These are phyloP conservation scores for Vitis rotundifolia DNA, from an alignment of 164 flowering plant genomes.

Conservation along the genomic window DNA sequence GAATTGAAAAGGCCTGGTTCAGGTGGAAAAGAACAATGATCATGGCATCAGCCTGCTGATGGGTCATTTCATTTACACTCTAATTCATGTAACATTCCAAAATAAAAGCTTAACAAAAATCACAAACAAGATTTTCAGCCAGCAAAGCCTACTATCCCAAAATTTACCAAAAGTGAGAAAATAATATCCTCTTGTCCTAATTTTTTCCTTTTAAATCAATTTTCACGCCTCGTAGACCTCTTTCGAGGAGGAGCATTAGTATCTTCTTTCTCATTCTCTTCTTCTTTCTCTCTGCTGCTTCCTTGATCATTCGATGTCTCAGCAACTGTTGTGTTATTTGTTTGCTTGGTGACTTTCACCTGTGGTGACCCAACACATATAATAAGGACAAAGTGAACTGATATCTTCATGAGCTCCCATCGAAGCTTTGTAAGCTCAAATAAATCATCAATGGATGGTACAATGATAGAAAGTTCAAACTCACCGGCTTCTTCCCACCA, in stretches of 20 bases:
- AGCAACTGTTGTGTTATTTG: conserved; percentile 11
- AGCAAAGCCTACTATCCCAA: conserved; percentile 3
- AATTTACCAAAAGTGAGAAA: conserved; percentile 10
- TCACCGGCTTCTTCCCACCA: conserved; percentile 84
- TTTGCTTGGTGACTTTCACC: conserved; percentile 24
- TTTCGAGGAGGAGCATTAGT: conserved; percentile 59
- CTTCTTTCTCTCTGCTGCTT: conserved; percentile 41
- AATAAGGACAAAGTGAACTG: no score
- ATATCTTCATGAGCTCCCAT: no score
- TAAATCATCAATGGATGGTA: neutral
- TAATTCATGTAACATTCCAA: neutral
- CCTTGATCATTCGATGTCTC: conserved; percentile 34
- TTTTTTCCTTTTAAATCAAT: neutral
- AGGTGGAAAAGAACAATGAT: no score
- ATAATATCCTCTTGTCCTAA: neutral
- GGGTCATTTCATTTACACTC: conserved; percentile 21
- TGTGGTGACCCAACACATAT: conserved; percentile 6
- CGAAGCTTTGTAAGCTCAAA: no score
- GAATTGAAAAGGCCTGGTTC: no score
- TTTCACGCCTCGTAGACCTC: conserved; percentile 52
- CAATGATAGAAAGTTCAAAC: conserved; percentile 8
- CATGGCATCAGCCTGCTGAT: neutral
- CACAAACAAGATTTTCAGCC: conserved; percentile 3
- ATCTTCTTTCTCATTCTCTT: conserved; percentile 36
- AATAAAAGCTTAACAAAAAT: conserved; percentile 6